A percentile compares a stretch with the other conserved stretches of the same genome.
Evolutionary conservation across 768 basidiomycete species (phyloP).

Genomic region (Mycena capillaripes): DNA sequence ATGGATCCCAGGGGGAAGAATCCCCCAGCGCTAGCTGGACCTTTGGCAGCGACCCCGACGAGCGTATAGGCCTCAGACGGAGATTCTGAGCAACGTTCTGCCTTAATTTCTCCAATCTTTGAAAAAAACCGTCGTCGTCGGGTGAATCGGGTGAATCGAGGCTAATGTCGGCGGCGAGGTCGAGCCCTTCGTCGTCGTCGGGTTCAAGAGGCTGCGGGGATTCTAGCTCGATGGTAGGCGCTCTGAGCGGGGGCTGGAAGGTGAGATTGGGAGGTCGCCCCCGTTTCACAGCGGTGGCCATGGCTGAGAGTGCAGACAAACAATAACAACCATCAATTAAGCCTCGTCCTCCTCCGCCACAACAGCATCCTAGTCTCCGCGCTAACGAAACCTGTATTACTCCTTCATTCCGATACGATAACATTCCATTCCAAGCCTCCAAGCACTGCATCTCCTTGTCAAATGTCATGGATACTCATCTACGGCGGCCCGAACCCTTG

Average conservation of each 20-base stretch:
- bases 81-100: conserved; percentile 83
- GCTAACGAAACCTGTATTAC: no score
- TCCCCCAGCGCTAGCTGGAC: conserved; percentile 48
- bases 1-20: conserved; percentile 33
- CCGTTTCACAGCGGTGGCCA: conserved; percentile 49
- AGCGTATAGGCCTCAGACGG: conserved; percentile 79
- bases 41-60: conserved; percentile 64
- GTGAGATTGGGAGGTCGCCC: conserved; percentile 68
- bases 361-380: no score
- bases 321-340: background rate
- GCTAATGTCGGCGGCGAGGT: conserved; percentile 51
- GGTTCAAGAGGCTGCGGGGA: conserved; percentile 53
- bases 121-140: conserved; percentile 59
- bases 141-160: conserved; percentile 46
- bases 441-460: no score
- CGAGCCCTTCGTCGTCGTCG: conserved; percentile 51
- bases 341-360: no score
- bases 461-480: no score
- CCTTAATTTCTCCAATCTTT: conserved; percentile 76
- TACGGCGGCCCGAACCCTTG: no score
- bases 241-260: conserved; percentile 50
- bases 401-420: no score
- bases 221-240: conserved; percentile 51
- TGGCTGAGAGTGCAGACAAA: conserved; percentile 12
- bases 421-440: no score